These are phyloP conservation scores for Lyophyllum decastes DNA, from an alignment of 768 basidiomycete genomes.

Conservation along the genomic window DNA sequence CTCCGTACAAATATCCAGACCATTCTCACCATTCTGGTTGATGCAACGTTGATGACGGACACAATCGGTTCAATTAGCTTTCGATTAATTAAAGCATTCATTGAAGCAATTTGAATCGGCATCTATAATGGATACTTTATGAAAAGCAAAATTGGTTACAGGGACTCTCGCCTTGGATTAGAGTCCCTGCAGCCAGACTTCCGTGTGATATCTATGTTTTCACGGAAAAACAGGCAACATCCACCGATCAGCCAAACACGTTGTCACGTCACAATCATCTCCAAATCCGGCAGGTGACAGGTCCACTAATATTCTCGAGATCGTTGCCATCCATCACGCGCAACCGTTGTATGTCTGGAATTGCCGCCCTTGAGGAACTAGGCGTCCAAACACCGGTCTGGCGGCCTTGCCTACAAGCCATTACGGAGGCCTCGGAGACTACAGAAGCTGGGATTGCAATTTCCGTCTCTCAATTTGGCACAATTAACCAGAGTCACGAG, in stretches of 20 bases:
- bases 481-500: conserved; percentile 14
- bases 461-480: background rate
- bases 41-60: no score
- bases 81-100: background rate
- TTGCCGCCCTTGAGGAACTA: conserved; percentile 13
- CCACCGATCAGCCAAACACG: background rate
- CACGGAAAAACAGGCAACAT: conserved; percentile 5
- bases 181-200: background rate
- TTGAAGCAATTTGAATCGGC: background rate
- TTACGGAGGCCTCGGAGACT: conserved; percentile 19
- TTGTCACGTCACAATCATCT: conserved; percentile 6
- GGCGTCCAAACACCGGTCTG: conserved; percentile 2
- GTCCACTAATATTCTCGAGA: conserved; percentile 3
- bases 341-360: conserved; percentile 14
- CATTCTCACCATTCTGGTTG: no score
- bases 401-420: background rate
- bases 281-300: conserved; percentile 3
- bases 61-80: no score
- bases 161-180: background rate
- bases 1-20: background rate
- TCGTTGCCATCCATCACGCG: conserved; percentile 18
- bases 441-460: conserved; percentile 4
- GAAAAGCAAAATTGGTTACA: background rate
- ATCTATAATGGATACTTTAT: background rate
- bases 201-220: background rate